Base-by-base conservation (phyloP, 2,329 filamentous ascomycete species). In the Colletotrichum lentis region DNA sequence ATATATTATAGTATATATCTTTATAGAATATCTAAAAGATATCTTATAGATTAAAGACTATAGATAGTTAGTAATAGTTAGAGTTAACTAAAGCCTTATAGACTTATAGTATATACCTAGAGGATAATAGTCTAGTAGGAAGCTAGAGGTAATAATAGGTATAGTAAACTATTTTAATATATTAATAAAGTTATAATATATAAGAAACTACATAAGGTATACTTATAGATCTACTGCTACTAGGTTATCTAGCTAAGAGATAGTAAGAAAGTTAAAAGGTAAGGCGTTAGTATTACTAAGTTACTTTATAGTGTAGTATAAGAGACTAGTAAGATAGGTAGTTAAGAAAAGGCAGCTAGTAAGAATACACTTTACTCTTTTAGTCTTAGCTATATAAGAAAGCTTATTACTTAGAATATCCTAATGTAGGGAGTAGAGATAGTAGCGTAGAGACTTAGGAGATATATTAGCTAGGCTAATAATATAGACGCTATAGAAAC, bases 11-110 rank as follows among this genome's bases (percentile, higher is more conserved):
- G 49, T 18, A 53, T 3, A 54, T 7, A 5, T 55, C 24, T 22
- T 49, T 56, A 14, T 67, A 67, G 37, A 67, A 62, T 16, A 57
- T 41, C 10, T 63, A 5, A 12, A 67, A 67, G 41, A 67, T 24
- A 12, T 67, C 24, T 1, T 5, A 10, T 2, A n/a, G 60, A 59
- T 68, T n/a, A 11, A 67, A 67, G 22, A 57, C 59, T 67, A 16
- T 10, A 18, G 16, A 8, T 20, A 1, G 22, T 62, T 7, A 61
- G 18, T 53, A 18, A 24, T 1, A 2, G 6, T 8, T 11, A 61
- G n/a, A 10, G 11, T 2, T 35, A 2, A 41, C n/a, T 3, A 6
- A 31, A 20, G n/a, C 10, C 20, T n/a, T 10, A 18, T 10, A 6
- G 22, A 44, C 14, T 3, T 67, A 67, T 22, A 14, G 46, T 67